Conservation (phyloP, 208 protist species). For the Wallacemonas collosoma region DNA sequence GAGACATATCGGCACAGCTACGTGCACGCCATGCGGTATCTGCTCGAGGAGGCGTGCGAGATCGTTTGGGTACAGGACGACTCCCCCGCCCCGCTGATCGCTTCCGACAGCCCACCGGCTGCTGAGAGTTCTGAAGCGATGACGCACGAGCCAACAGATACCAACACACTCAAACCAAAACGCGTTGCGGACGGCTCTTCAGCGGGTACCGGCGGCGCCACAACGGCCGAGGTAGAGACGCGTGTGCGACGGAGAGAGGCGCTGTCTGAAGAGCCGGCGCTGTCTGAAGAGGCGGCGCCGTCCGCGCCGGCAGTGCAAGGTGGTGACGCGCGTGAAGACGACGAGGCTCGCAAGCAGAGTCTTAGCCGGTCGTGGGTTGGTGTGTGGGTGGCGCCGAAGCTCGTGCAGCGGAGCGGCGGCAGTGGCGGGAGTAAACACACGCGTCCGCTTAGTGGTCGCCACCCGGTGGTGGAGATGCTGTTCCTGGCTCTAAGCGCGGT, state of each 20-base stretch:
- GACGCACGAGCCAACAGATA: too few species aligned
- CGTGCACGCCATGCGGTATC: conserved; percentile 26
- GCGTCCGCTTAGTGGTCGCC: not conserved
- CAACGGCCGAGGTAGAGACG: too few species aligned
- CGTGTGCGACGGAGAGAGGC: too few species aligned
- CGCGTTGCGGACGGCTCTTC: too few species aligned
- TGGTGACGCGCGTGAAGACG: not conserved
- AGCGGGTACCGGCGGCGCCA: too few species aligned
- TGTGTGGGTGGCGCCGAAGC: conserved; percentile 29
- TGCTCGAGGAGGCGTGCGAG: conserved; percentile 35
- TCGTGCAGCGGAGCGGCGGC: not conserved
- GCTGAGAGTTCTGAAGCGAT: not conserved
- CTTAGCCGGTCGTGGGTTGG: conserved; percentile 38
- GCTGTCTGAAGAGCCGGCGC: too few species aligned
- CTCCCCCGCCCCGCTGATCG: not conserved
- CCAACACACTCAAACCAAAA: too few species aligned
- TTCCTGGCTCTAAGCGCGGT: not conserved
- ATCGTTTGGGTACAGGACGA: conserved; percentile 38
- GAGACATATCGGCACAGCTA: conserved; percentile 29
- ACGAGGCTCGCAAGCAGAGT: not conserved
- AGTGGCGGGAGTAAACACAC: not conserved
- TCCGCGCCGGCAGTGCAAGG: too few species aligned
- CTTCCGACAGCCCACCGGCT: not conserved
- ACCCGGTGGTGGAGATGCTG: conserved; percentile 3
- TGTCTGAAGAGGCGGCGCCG: too few species aligned